Percentiles rank a stretch among this genome's conserved stretches.
Evolutionary conservation across 2,329 filamentous ascomycete genomes (phyloP).

Genomic region (Pestalotiopsis sp.): DNA sequence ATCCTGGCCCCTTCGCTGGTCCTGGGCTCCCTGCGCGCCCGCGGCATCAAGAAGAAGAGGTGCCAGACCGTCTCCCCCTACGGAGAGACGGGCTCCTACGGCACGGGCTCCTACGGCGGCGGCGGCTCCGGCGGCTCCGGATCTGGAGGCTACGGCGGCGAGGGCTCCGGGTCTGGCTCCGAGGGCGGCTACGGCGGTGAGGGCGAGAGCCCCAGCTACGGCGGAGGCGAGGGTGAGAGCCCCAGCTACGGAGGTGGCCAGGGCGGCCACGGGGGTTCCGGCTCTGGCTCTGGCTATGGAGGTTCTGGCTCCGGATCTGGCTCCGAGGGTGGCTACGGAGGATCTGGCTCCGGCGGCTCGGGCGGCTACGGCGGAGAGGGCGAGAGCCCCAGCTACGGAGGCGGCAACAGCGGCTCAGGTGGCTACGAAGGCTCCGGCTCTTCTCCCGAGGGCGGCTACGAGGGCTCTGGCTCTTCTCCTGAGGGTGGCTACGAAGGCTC

Average conservation of each 20-base stretch:
- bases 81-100: neutral
- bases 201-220: neutral
- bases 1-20: slow-evolving; percentile 1
- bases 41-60: slow-evolving; percentile 1
- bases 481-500: too few relatives aligned
- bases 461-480: neutral
- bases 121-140: neutral
- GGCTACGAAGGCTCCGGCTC: too few relatives aligned
- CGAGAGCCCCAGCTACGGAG: neutral
- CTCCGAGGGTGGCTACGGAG: neutral
- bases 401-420: neutral
- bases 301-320: neutral
- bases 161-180: neutral
- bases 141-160: neutral
- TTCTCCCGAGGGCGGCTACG: too few relatives aligned
- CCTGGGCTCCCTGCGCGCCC: neutral
- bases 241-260: too few relatives aligned
- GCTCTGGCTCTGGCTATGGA: neutral
- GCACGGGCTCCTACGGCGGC: neutral
- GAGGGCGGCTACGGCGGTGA: too few relatives aligned
- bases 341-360: neutral
- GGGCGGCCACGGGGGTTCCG: too few relatives aligned
- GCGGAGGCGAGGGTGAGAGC: neutral
- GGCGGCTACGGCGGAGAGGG: neutral
- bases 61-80: neutral